Base-by-base conservation (phyloP, 305 asterid genomes). In the Fraxinus platypoda region DNA sequence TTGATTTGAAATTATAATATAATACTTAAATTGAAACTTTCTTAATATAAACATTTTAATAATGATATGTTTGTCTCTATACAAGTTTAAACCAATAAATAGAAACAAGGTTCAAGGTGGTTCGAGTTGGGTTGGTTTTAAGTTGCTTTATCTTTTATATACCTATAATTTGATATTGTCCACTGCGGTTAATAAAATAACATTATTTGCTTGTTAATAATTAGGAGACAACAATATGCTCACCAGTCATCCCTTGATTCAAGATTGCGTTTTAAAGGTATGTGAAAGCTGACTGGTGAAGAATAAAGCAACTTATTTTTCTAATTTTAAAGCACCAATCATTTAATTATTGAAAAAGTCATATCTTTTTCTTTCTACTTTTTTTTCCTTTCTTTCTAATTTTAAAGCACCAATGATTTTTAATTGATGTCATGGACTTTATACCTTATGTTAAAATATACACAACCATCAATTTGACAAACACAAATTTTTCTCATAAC, bases 231-330 rank as follows among this genome's bases (percentile, higher is more conserved):
- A 76, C 73, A 78, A 28, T 75, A 33, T 12, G 41, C 78, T 13
- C 31, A 37, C 5, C 80, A 2, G 0, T 66, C 66, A 75, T 30
- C 13, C 23, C 34, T 23, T 66, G 8, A 12, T 3, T 30, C 21
- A 46, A 62, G 23, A 66, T 11, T 31, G 13, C 49, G 33, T 66
- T 57, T 37, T 13, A 73, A 78, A 78, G 15, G 30, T 59, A 74
- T 64, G 83, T 79, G 80, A 74, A 83, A 71, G 28, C 83, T 68
- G 74, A 76, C 81, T 74, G 87, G 64, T 68, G 81, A 79, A 82
- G 79, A 81, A 85, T 17, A 81, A 78, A 66, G 74, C 78, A 41
- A 78, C 78, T 23, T 30, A 8, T 33, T 30, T n/a, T 52, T 37
- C 70, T 54, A 78, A 34, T 79, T 74, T 7, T 54, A 54, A n/a